Evolutionary conservation across 2,329 filamentous ascomycete genomes (phyloP).

Genomic region (Seiridium unicorne): DNA sequence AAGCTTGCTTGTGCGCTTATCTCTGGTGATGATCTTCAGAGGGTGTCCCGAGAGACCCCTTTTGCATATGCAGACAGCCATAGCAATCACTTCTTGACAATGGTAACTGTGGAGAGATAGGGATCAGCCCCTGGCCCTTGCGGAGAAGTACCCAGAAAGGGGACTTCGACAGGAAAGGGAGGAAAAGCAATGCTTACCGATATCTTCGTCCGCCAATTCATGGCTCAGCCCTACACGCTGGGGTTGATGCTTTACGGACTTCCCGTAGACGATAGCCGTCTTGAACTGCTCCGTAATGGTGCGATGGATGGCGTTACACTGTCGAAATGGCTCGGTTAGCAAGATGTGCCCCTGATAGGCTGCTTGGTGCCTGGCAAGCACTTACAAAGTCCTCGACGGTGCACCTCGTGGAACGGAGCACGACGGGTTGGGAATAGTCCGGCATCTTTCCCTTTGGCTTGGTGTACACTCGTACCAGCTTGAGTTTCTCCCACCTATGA

Average conservation of each 20-base stretch:
- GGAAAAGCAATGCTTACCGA: slow-evolving; percentile 61
- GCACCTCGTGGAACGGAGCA: slow-evolving; percentile 76
- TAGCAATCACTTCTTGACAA: slow-evolving; percentile 61
- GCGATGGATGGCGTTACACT: slow-evolving; percentile 98
- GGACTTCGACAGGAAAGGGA: no score
- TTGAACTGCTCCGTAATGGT: slow-evolving; percentile 96
- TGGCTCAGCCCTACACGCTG: slow-evolving; percentile 90
- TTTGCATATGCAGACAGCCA: background rate
- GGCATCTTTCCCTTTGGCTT: slow-evolving; percentile 96
- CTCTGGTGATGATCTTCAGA: slow-evolving; percentile 10
- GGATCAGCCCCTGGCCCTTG: background rate
- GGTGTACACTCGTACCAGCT: slow-evolving; percentile 89
- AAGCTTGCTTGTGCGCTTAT: background rate
- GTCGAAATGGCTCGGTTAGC: slow-evolving; percentile 39
- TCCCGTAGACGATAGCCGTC: slow-evolving; percentile 91
- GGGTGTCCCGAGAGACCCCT: background rate
- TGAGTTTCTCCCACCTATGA: slow-evolving; percentile 83
- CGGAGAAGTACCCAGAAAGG: no score
- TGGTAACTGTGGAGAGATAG: slow-evolving; percentile 48
- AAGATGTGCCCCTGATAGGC: slow-evolving; percentile 16
- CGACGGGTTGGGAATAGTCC: slow-evolving; percentile 89
- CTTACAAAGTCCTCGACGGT: slow-evolving; percentile 97
- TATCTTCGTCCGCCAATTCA: slow-evolving; percentile 94
- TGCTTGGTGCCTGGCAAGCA: slow-evolving; percentile 24
- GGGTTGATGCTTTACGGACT: slow-evolving; percentile 97